Conservation (phyloP, 2,329 filamentous ascomycete species). For the Byssoonygena ceratinophila region DNA sequence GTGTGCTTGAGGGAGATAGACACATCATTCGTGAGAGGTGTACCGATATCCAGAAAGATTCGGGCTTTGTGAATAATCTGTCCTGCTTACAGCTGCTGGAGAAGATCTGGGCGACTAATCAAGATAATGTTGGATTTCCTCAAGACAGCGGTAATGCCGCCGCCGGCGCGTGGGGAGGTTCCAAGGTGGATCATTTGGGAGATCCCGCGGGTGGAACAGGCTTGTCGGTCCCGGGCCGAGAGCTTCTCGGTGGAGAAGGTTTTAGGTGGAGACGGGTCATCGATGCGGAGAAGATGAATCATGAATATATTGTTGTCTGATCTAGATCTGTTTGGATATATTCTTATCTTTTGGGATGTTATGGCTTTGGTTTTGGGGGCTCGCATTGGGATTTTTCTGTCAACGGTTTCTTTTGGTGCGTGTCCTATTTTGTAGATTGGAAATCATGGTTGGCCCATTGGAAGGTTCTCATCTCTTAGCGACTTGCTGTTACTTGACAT, state of each 20-base stretch:
- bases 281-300: conserved; percentile 21
- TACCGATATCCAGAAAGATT: conserved; percentile 74
- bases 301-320: conserved; percentile 32
- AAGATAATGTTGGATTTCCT: background rate
- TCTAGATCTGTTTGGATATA: background rate
- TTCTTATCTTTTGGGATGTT: background rate
- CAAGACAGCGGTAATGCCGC: background rate
- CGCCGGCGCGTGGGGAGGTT: background rate
- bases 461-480: too few relatives aligned
- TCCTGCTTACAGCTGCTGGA: conserved; percentile 77
- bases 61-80: conserved; percentile 88
- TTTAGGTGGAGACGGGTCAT: conserved; percentile 27
- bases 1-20: conserved; percentile 68
- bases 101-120: conserved; percentile 58
- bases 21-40: conserved; percentile 69
- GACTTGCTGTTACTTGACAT: too few relatives aligned
- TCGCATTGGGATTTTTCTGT: too few relatives aligned
- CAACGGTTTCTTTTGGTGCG: too few relatives aligned
- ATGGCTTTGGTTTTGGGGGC: too few relatives aligned
- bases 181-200: background rate
- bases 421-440: too few relatives aligned
- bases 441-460: too few relatives aligned
- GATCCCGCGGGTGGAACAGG: background rate
- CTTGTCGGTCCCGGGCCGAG: background rate
- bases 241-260: conserved; percentile 13